phyloP scores from a whole-genome alignment of 2,329 filamentous ascomycete genomes.

The Arthroderma uncinatum region DNA sequence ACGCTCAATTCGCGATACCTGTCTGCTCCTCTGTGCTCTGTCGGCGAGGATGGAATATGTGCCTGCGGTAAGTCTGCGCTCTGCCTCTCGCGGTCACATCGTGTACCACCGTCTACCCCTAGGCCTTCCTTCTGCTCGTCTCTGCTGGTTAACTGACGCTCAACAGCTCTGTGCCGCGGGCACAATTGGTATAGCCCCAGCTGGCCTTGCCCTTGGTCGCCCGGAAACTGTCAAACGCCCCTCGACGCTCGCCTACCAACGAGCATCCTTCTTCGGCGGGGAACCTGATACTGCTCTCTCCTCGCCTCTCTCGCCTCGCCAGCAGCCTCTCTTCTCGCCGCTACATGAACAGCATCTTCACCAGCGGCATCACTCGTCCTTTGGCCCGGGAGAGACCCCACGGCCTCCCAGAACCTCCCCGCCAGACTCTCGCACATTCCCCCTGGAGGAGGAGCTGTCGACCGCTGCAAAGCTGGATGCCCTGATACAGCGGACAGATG shows the following conservation, averaged over 20 bases:
- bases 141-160: background rate
- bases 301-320: background rate
- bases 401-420: background rate
- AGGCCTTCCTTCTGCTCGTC: background rate
- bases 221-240: conserved; percentile 27
- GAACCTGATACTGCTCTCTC: conserved; percentile 8
- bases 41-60: conserved; percentile 22
- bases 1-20: background rate
- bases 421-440: background rate
- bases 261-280: conserved; percentile 9
- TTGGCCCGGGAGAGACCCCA: background rate
- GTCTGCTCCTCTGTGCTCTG: background rate
- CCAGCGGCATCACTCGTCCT: background rate
- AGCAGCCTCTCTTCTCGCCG: background rate
- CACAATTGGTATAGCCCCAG: conserved; percentile 50
- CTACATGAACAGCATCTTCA: background rate
- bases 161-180: conserved; percentile 51
- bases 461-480: background rate
- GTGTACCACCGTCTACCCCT: background rate
- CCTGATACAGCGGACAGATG: background rate
- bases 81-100: background rate
- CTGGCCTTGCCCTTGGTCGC: conserved; percentile 48
- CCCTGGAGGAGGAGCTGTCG: conserved; percentile 7
- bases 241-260: conserved; percentile 7
- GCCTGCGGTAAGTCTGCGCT: conserved; percentile 22